Conservation (phyloP, 2,329 filamentous ascomycete species). For the Coniochaeta sp. region DNA sequence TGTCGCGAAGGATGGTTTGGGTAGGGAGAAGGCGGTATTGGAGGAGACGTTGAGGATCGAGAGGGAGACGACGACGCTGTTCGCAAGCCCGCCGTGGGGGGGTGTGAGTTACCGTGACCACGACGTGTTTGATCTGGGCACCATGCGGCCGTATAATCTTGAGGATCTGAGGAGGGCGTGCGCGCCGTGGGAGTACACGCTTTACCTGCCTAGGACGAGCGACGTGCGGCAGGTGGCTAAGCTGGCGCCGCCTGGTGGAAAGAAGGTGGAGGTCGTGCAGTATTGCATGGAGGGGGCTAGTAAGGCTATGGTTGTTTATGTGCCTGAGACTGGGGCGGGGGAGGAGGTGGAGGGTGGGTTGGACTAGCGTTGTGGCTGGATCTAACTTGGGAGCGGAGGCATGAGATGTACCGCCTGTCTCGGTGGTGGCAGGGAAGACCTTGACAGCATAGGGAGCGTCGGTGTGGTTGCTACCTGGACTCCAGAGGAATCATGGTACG, state of each 20-base stretch:
- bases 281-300: conserved; percentile 89
- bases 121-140: conserved; percentile 72
- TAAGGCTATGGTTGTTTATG: conserved; percentile 67
- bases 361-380: no score
- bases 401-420: no score
- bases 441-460: no score
- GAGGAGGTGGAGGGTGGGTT: no score
- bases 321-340: conserved; percentile 28
- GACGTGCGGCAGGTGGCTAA: conserved; percentile 72
- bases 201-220: conserved; percentile 83
- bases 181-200: conserved; percentile 51
- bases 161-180: conserved; percentile 57
- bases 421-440: no score
- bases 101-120: conserved; percentile 49
- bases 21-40: conserved; percentile 17
- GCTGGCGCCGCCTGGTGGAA: conserved; percentile 37
- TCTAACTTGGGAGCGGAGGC: no score
- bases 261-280: conserved; percentile 70
- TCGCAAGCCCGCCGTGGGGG: conserved; percentile 55
- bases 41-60: conserved; percentile 34
- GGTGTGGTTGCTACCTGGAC: no score
- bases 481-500: no score
- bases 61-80: conserved; percentile 36
- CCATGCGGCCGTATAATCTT: conserved; percentile 84
- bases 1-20: conserved; percentile 10